A percentile compares a stretch with the other conserved stretches of the same genome.
Conservation (phyloP, 345 rosid species). For the Lagerstroemia speciosa region DNA sequence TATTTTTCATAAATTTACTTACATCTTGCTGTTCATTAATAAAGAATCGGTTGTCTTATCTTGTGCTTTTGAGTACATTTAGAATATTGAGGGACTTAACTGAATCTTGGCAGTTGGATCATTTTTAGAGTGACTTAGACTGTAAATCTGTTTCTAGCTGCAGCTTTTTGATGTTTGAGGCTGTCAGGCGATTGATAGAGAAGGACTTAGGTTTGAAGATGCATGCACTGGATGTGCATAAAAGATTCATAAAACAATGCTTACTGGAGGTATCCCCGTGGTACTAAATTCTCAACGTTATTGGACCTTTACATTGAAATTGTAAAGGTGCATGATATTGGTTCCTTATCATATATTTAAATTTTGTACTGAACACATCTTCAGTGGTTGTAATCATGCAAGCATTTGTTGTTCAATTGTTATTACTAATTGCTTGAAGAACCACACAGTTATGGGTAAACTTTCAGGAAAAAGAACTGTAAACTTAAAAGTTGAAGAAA, state of each 20-base stretch:
- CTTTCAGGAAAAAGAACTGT: background rate
- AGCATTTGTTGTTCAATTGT: background rate
- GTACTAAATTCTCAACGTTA: background rate
- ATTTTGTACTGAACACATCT: background rate
- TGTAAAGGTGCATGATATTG: background rate
- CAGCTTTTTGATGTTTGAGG: conserved; percentile 72
- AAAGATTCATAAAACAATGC: conserved; percentile 57
- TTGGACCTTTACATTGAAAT: background rate
- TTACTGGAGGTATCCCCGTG: conserved; percentile 36
- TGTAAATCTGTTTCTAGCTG: conserved; percentile 7
- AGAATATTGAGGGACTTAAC: background rate
- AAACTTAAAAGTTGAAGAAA: no score
- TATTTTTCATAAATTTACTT: background rate
- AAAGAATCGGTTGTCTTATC: background rate
- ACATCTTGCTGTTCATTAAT: background rate
- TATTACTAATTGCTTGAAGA: background rate
- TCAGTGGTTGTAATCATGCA: background rate
- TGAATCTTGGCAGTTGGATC: background rate
- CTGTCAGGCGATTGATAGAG: conserved; percentile 79
- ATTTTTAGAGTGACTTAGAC: background rate
- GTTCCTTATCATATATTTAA: background rate
- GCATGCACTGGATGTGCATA: conserved; percentile 64
- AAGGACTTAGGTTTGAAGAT: conserved; percentile 61
- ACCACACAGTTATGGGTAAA: background rate
- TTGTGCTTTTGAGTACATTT: background rate